Base-by-base conservation (phyloP, 768 basidiomycete genomes). In the Pilatotrama ljubarskyi region DNA sequence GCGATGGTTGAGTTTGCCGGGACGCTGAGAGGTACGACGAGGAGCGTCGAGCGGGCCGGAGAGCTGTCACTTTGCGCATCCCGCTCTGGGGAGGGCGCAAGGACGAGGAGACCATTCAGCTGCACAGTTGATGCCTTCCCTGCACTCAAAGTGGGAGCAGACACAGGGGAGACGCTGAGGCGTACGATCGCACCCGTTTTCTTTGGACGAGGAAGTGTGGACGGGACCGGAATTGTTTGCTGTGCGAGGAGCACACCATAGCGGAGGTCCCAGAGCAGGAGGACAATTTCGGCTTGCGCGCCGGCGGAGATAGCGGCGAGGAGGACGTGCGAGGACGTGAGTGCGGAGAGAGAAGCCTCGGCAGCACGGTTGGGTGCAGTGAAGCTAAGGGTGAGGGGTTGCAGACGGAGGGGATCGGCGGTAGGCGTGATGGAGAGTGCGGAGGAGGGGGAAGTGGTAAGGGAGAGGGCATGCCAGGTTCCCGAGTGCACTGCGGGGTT, bases 1-100 rank as follows among this genome's bases (percentile, higher is more conserved):
- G 84, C 84, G 50, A 92, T 82, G 11, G 78, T 90, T 1, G 90
- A 90, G 9, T 69, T 75, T 1, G 70, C 51, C 2, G 84, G 85
- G 6, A 82, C 76, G 2, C 72, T 75, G 55, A 84, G 73, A 0
- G 90, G 90, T 0, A 90, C 74, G 24, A 85, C 78, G 37, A 90
- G 73, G 17, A 91, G 73, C 17, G 78, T 81, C 1, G 87, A 84
- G 7, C 79, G 56, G 37, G 61, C 50, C 51, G 61, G 9, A 55
- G 52, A 17, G 49, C 50, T 51, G 25, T 63, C 62, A 7, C 48
- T 61, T 25, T 59, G 54, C 38, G 22, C 17, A 15, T 63, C 49
- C 3, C 46, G 38, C 5, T 58, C 55, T 1, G 62, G 54, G 1
- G 46, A 38, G 1, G 66, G 65, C 0, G 66, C 53, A 24, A 72